Percentiles rank a stretch among this genome's conserved stretches.
phyloP scores from a whole-genome alignment of 352 stramenopile genomes.

The Globisporangium nunn region DNA sequence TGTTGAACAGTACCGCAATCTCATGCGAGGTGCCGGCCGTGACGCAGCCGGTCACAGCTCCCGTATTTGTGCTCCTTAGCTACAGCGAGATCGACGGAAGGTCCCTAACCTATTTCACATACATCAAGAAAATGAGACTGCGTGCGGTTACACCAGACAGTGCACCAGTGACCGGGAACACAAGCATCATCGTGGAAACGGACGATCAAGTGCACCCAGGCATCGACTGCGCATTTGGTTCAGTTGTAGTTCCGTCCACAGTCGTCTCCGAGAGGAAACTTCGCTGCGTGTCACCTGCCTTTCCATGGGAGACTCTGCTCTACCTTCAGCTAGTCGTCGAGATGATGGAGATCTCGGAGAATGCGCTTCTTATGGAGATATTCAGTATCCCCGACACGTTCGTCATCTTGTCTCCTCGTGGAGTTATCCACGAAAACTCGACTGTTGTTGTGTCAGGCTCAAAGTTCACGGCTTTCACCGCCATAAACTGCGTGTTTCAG shows the following conservation, averaged over 20 bases:
- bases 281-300: constrained; percentile 22
- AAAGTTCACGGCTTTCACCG: background rate
- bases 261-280: constrained; percentile 14
- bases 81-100: background rate
- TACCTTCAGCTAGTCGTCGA: constrained; percentile 6
- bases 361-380: constrained; percentile 30
- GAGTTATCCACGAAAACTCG: constrained; percentile 25
- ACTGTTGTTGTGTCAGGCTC: constrained; percentile 18
- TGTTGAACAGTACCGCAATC: constrained; percentile 14
- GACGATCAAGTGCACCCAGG: constrained; percentile 8
- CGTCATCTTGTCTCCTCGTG: constrained; percentile 19
- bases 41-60: constrained; percentile 17
- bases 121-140: constrained; percentile 10
- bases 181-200: constrained; percentile 14
- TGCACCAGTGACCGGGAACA: constrained; percentile 5
- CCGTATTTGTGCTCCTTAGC: constrained; percentile 8
- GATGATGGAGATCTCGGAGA: constrained; percentile 22
- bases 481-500: no score
- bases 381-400: constrained; percentile 9
- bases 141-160: constrained; percentile 1
- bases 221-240: constrained; percentile 36
- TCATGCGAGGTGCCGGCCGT: constrained; percentile 19
- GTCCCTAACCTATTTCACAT: constrained; percentile 5
- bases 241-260: constrained; percentile 12
- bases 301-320: background rate